phyloP scores from a whole-genome alignment of 2,329 filamentous ascomycete species.

The Tolypocladium cylindrosporum region DNA sequence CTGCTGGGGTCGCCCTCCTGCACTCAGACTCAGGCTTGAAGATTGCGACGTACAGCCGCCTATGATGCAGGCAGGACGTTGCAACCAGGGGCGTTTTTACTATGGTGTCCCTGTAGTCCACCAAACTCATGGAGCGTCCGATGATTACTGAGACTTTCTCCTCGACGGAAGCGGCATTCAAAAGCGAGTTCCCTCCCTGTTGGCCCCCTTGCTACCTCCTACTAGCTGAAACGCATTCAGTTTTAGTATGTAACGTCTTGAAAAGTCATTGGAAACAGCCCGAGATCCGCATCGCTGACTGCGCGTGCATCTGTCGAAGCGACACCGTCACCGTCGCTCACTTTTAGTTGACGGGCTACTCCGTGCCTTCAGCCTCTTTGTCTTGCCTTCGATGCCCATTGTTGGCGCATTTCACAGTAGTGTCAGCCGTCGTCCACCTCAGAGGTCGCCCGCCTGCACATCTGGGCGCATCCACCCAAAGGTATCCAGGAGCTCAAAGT shows the following conservation, averaged over 20 bases:
- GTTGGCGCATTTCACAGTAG: neutral
- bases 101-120: neutral
- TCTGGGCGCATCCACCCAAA: constrained; percentile 33
- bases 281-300: too few relatives aligned
- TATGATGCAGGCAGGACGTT: neutral
- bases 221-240: neutral
- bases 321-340: neutral
- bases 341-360: neutral
- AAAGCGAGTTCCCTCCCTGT: neutral
- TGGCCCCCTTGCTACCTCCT: neutral
- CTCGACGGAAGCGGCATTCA: neutral
- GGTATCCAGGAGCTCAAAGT: constrained; percentile 38
- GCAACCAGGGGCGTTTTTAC: neutral
- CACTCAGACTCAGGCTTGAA: neutral
- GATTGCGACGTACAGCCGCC: neutral
- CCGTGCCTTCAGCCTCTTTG: neutral
- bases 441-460: neutral
- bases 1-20: neutral
- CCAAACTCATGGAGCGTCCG: neutral
- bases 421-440: neutral
- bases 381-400: neutral
- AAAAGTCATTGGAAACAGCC: neutral
- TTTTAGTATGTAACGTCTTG: neutral
- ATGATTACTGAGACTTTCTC: neutral
- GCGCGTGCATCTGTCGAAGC: neutral